Conservation (phyloP, 805 yeast genomes). For the Pichia heedii region DNA sequence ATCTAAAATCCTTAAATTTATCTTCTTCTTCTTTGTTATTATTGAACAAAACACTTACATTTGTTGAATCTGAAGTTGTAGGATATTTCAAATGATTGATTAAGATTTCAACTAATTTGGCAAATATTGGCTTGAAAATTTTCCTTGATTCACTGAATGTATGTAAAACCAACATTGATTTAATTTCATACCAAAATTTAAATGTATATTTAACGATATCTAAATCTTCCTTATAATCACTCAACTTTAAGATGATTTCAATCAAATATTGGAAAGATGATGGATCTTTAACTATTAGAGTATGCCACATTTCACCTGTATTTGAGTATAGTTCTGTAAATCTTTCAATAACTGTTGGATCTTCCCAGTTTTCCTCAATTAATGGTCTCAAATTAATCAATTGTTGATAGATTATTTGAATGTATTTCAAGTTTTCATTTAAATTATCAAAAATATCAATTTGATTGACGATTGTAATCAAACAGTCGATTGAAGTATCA, state of each 20-base stretch:
- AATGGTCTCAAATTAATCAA: conserved; percentile 52
- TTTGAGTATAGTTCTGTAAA: conserved; percentile 74
- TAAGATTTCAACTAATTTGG: conserved; percentile 50
- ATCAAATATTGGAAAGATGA: conserved; percentile 63
- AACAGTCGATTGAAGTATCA: conserved; percentile 79
- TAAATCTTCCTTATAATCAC: conserved; percentile 70
- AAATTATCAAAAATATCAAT: conserved; percentile 69
- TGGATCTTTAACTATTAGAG: conserved; percentile 67
- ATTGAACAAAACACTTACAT: conserved; percentile 43
- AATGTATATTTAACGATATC: conserved; percentile 88
- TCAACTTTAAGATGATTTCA: conserved; percentile 58
- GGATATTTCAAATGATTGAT: conserved; percentile 73
- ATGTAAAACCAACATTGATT: conserved; percentile 57
- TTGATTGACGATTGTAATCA: conserved; percentile 73
- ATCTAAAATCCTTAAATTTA: conserved; percentile 86
- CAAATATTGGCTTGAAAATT: conserved; percentile 46
- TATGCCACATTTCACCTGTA: conserved; percentile 95
- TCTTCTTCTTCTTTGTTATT: conserved; percentile 78
- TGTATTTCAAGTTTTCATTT: conserved; percentile 35
- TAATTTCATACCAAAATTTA: conserved; percentile 81
- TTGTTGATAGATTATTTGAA: conserved; percentile 39
- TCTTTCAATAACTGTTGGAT: conserved; percentile 58
- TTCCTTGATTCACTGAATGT: conserved; percentile 45
- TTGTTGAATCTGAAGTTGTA: conserved; percentile 26
- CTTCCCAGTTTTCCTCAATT: conserved; percentile 42